These are phyloP conservation scores for Strigomonas galati DNA, from an alignment of 208 protist genomes.

Conservation along the genomic window DNA sequence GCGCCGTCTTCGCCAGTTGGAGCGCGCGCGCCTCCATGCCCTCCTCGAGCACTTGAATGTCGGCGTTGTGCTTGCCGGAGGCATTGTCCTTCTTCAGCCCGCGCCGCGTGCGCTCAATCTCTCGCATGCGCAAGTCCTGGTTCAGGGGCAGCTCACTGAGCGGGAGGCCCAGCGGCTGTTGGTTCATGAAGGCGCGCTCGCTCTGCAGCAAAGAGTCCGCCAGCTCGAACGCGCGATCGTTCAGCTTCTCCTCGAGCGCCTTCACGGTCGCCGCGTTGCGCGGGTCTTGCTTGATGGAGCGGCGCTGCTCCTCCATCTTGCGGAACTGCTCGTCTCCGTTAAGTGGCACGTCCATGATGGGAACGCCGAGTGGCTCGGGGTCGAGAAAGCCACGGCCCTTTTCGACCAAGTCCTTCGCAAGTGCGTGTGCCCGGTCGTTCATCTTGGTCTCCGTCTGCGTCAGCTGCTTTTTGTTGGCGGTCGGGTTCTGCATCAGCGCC, in stretches of 20 bases:
- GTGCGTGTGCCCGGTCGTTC: conserved; percentile 59
- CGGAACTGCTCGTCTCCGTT: conserved; percentile 68
- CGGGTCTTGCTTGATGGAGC: conserved; percentile 46
- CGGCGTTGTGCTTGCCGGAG: conserved; percentile 20
- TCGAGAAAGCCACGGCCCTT: conserved; percentile 62
- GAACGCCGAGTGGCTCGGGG: conserved; percentile 62
- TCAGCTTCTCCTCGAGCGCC: conserved; percentile 51
- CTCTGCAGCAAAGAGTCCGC: conserved; percentile 42
- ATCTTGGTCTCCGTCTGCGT: conserved; percentile 48
- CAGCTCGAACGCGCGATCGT: conserved; percentile 48
- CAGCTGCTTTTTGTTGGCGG: conserved; percentile 26
- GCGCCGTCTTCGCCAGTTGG: conserved; percentile 48
- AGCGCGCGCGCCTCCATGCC: conserved; percentile 57
- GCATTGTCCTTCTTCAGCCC: conserved; percentile 37
- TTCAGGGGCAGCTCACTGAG: conserved; percentile 64
- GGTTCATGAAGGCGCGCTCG: conserved; percentile 74
- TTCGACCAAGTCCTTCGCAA: conserved; percentile 65
- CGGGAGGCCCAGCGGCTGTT: conserved; percentile 53
- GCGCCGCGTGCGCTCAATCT: conserved; percentile 61
- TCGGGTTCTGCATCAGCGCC: conserved; percentile 25
- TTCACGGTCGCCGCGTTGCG: conserved; percentile 30
- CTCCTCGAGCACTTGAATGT: conserved; percentile 45
- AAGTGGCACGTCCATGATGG: conserved; percentile 59
- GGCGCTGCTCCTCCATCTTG: conserved; percentile 66
- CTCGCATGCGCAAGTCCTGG: conserved; percentile 51